Evolutionary conservation across 1,139 yeast genomes (phyloP).

Genomic region (Taphrina flavorubra): DNA sequence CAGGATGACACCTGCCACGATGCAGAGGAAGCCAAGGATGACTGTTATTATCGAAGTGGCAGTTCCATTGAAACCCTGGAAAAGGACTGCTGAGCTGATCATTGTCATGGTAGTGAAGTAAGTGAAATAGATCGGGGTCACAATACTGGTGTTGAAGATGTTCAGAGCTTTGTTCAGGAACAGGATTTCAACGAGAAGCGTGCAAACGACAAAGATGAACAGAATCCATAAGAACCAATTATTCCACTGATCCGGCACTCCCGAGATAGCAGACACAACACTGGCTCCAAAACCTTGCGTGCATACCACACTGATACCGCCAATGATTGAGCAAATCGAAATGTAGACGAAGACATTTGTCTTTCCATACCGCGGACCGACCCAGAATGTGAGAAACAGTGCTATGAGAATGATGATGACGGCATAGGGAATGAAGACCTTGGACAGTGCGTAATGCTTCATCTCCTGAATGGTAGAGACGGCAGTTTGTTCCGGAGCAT

Average conservation of each 20-base stretch:
- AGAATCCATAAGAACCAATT: slow-evolving; percentile 45
- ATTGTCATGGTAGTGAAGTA: slow-evolving; percentile 44
- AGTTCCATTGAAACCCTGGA: slow-evolving; percentile 44
- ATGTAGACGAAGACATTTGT: slow-evolving; percentile 42
- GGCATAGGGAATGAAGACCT: slow-evolving; percentile 41
- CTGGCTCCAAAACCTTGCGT: slow-evolving; percentile 45
- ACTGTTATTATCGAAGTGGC: slow-evolving; percentile 42
- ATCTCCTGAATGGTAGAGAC: slow-evolving; percentile 43
- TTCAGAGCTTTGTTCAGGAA: slow-evolving; percentile 45
- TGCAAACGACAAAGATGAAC: slow-evolving; percentile 42
- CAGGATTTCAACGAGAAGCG: slow-evolving; percentile 43
- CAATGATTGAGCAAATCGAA: slow-evolving; percentile 44
- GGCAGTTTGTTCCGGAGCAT: slow-evolving; percentile 44
- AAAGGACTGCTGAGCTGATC: slow-evolving; percentile 44
- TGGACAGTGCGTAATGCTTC: slow-evolving; percentile 38
- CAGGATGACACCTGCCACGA: slow-evolving; percentile 42
- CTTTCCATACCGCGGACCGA: slow-evolving; percentile 44
- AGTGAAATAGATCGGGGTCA: slow-evolving; percentile 44
- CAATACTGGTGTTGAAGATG: slow-evolving; percentile 44
- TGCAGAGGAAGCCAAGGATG: slow-evolving; percentile 43
- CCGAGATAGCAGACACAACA: slow-evolving; percentile 44
- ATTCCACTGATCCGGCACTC: slow-evolving; percentile 43
- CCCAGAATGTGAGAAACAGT: slow-evolving; percentile 42
- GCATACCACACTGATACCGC: slow-evolving; percentile 45
- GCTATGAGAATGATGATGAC: slow-evolving; percentile 32